Percentiles rank a stretch among this genome's conserved stretches.
Conservation (phyloP, 1,139 yeast genomes). For the Petasospora fabianii region DNA sequence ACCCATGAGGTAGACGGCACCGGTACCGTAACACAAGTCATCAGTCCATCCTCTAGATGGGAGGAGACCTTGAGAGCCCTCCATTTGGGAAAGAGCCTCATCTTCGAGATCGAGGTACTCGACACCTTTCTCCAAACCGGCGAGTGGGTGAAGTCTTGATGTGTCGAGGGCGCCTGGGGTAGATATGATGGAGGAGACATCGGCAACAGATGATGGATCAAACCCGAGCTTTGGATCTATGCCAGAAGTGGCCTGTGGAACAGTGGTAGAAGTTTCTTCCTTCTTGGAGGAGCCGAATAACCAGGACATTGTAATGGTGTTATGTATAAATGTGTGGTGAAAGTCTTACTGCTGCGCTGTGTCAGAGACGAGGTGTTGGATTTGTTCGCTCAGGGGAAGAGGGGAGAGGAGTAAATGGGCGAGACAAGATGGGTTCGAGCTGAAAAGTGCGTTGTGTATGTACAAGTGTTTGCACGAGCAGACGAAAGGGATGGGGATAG, state of each 20-base stretch:
- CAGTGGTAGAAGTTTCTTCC: conserved; percentile 24
- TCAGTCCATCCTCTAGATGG: conserved; percentile 98
- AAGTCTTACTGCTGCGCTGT: no score
- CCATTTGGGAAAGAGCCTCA: conserved; percentile 66
- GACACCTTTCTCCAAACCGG: conserved; percentile 84
- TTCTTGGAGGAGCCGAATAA: conserved; percentile 50
- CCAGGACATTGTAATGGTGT: conserved; percentile 56
- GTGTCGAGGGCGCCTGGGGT: conserved; percentile 67
- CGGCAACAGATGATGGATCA: conserved; percentile 64
- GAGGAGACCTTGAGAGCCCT: conserved; percentile 85
- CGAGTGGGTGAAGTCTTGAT: conserved; percentile 82
- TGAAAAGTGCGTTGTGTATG: not conserved
- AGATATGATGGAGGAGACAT: conserved; percentile 58
- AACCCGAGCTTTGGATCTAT: conserved; percentile 47
- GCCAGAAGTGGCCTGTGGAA: conserved; percentile 15
- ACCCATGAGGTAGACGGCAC: conserved; percentile 84
- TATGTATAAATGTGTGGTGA: conserved; percentile 4
- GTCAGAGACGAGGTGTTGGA: not conserved
- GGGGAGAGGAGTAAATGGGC: not conserved
- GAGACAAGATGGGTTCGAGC: not conserved
- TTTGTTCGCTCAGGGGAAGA: not conserved
- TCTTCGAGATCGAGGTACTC: conserved; percentile 91
- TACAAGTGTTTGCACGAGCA: not conserved
- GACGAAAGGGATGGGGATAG: not conserved
- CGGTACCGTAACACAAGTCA: conserved; percentile 96